Base-by-base conservation (phyloP, 2,329 filamentous ascomycete genomes). In the Dryadomyces sulphureus region DNA sequence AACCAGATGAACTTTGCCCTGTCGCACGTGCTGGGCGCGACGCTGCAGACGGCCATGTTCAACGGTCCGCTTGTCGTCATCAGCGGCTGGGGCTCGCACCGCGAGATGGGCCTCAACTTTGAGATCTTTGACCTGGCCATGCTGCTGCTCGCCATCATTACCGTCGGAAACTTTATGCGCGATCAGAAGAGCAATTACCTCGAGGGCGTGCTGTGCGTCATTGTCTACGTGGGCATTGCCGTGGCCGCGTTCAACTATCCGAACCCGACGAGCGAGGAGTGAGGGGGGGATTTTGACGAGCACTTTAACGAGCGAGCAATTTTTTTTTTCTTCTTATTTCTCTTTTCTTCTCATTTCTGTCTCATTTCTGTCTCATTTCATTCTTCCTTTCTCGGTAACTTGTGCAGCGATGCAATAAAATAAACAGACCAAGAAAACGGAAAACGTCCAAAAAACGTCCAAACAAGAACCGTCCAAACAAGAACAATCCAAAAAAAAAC, bases 121-220 rank as follows among this genome's bases (percentile, higher is more conserved):
- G 84, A 92, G 54, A 70, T 88, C 14, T 94, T 94, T 67, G 86
- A 93, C 65, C 73, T 93, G 19, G 75, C 83, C 47, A 72, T 93
- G 52, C 68, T 95, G 8, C 77, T 95, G 47, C 70, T 95, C 21
- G 77, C 85, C 24, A 90, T 94, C 55, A 68, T 95, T 38, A 86
- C 88, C 0, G 84, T 94, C 34, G 87, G 88, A 1, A 85, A 87
- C 50, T 94, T 94, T 63, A 65, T 95, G 46, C 72, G 87, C 43
- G 89, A 95, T 58, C 79, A 85, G 53, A 90, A 92, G 69, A 86
- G 79, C 50, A 93, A 94, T 58, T 95, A 93, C 57, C 73, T 95
- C 5, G 89, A 95, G 61, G 89, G 89, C 2, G 74, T 78, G 21
- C 71, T 95, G 17, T 85, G 86, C 53, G 76, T 94, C 17, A 72